A percentile compares a stretch with the other conserved stretches of the same genome.
phyloP scores from a whole-genome alignment of 1,284 basidiomycete genomes.

The Rhizopogon parksii region DNA sequence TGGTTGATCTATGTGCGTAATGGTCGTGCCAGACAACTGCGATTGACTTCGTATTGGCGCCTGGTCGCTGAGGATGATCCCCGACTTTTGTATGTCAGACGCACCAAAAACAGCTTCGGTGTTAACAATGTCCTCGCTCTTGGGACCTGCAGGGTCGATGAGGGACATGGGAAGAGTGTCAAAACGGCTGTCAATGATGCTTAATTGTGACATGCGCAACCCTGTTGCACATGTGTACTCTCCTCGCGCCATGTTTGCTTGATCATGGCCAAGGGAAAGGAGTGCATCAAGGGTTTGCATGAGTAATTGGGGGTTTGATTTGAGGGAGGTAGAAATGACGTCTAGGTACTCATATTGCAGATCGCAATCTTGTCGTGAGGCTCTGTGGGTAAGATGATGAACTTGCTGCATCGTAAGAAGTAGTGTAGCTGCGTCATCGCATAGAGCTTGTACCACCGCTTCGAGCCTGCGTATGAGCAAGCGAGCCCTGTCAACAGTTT shows the following conservation, averaged over 20 bases:
- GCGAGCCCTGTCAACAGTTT: constrained; percentile 60
- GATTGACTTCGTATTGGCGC: constrained; percentile 27
- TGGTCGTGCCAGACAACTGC: constrained; percentile 30
- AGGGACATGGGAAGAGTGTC: constrained; percentile 33
- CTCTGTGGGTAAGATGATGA: constrained; percentile 31
- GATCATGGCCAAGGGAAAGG: constrained; percentile 58
- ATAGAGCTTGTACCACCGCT: constrained; percentile 58
- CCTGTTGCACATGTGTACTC: constrained; percentile 69
- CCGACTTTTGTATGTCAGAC: constrained; percentile 21
- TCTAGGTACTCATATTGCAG: constrained; percentile 42
- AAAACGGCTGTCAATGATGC: constrained; percentile 46
- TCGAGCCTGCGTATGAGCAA: constrained; percentile 64
- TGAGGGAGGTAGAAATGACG: constrained; percentile 41
- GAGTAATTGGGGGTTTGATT: constrained; percentile 47
- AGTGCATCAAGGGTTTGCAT: constrained; percentile 56
- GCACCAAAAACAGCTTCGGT: constrained; percentile 48
- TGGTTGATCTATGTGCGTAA: constrained; percentile 27
- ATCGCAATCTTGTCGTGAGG: constrained; percentile 30
- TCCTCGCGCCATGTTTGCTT: constrained; percentile 57
- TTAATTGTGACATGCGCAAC: constrained; percentile 63
- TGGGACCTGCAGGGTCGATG: constrained; percentile 31
- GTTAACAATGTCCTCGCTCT: constrained; percentile 55
- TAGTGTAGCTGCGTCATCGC: constrained; percentile 58
- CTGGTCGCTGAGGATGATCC: constrained; percentile 17
- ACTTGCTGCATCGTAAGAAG: constrained; percentile 51